phyloP scores from a whole-genome alignment of 805 yeast species.

The Saturnispora serradocipensis region DNA sequence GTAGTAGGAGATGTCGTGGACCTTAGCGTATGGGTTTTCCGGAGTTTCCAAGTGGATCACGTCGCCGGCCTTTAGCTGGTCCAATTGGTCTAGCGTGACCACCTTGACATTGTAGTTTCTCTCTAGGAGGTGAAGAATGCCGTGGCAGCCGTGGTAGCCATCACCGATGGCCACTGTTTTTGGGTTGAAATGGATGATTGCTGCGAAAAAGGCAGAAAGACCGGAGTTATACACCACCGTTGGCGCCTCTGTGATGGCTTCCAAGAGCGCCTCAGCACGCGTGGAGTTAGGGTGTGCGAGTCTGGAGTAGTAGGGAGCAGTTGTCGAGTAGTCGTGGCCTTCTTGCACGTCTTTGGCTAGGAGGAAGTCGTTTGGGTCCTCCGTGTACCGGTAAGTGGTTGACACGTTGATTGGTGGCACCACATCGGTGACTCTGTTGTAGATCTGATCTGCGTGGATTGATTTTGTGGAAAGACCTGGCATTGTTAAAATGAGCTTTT shows the following conservation, averaged over 20 bases:
- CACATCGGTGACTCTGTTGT: conserved; percentile 52
- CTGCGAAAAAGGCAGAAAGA: conserved; percentile 69
- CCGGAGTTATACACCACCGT: conserved; percentile 73
- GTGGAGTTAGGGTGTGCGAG: conserved; percentile 63
- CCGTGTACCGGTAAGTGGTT: conserved; percentile 64
- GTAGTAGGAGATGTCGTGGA: conserved; percentile 50
- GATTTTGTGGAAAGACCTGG: conserved; percentile 43
- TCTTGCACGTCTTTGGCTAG: conserved; percentile 31
- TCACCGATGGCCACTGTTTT: conserved; percentile 62
- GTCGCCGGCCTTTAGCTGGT: conserved; percentile 49
- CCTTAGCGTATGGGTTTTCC: conserved; percentile 71
- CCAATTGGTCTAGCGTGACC: conserved; percentile 43
- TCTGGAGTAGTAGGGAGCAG: conserved; percentile 54
- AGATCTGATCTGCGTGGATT: conserved; percentile 65
- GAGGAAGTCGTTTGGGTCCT: conserved; percentile 46
- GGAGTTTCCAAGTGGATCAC: conserved; percentile 82
- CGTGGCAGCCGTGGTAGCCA: conserved; percentile 81
- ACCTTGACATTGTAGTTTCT: conserved; percentile 51
- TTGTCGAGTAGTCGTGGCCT: conserved; percentile 15
- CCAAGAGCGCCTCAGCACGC: conserved; percentile 58
- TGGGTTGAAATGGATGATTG: conserved; percentile 63
- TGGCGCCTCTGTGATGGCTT: conserved; percentile 50
- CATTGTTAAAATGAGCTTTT: conserved; percentile 11
- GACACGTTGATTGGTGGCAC: conserved; percentile 76
- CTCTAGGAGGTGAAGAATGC: conserved; percentile 52